Evolutionary conservation across 2,329 filamentous ascomycete genomes (phyloP).

Genomic region (Fusarium ambrosium): DNA sequence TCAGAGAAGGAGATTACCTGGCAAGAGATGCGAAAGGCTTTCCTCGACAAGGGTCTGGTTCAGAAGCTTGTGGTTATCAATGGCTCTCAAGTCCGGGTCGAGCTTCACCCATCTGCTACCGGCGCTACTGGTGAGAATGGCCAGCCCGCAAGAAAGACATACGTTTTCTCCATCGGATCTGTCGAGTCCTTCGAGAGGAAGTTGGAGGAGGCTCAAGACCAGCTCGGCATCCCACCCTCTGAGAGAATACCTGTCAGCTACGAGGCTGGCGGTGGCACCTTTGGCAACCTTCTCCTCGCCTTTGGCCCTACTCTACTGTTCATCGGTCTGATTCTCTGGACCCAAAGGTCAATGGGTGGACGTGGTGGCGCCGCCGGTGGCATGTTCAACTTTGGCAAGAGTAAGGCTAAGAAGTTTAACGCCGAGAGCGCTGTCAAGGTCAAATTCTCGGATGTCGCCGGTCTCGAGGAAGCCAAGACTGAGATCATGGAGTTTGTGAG

Average conservation of each 20-base stretch:
- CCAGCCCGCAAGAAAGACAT: conserved; percentile 57
- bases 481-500: conserved; percentile 99
- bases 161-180: conserved; percentile 96
- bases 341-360: conserved; percentile 80
- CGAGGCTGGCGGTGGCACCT: conserved; percentile 79
- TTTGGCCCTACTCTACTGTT: conserved; percentile 92
- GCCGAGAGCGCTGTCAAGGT: conserved; percentile 96
- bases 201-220: conserved; percentile 87
- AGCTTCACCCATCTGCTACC: conserved; percentile 79
- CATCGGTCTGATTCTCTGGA: conserved; percentile 84
- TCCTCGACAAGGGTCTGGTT: conserved; percentile 95
- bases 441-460: conserved; percentile 96
- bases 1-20: conserved; percentile 86
- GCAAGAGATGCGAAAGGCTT: conserved; percentile 95
- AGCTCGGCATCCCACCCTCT: conserved; percentile 86
- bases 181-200: conserved; percentile 92
- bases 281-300: conserved; percentile 78
- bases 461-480: conserved; percentile 97
- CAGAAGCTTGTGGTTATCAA: conserved; percentile 90
- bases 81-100: conserved; percentile 79
- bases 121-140: conserved; percentile 46
- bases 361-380: conserved; percentile 76
- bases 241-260: conserved; percentile 96
- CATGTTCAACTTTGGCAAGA: conserved; percentile 96
- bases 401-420: conserved; percentile 96